Evolutionary conservation across 352 stramenopile genomes (phyloP).

Genomic region (Pythium angustatum): DNA sequence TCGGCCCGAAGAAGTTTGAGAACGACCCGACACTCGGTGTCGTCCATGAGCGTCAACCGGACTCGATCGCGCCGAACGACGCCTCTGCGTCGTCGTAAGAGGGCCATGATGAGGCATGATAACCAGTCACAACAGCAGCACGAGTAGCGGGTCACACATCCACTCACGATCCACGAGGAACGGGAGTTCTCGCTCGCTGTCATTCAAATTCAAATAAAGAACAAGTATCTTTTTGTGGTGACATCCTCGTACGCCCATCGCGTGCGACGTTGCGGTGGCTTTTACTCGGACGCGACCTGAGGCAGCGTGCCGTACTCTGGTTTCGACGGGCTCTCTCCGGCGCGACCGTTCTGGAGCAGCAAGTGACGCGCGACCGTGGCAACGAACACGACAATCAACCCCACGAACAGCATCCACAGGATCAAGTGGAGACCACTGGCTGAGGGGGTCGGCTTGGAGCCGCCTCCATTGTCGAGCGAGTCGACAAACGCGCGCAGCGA

Average conservation of each 20-base stretch:
- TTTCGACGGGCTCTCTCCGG: slow-evolving; percentile 1
- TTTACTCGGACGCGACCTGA: slow-evolving; percentile 27
- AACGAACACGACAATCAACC: slow-evolving; percentile 45
- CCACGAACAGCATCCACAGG: slow-evolving; percentile 43
- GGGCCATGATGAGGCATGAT: no score
- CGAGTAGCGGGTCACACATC: not conserved
- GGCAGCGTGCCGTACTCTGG: slow-evolving; percentile 31
- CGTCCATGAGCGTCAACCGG: slow-evolving; percentile 5
- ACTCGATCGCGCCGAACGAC: slow-evolving; percentile 10
- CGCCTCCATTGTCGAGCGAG: slow-evolving; percentile 33
- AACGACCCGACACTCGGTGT: slow-evolving; percentile 16
- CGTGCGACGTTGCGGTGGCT: no score
- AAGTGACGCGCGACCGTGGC: slow-evolving; percentile 36
- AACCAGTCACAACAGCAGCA: no score
- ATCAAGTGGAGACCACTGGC: slow-evolving; percentile 21
- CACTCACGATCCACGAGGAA: no score
- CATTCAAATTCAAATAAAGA: no score
- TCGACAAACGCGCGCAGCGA: slow-evolving; percentile 69
- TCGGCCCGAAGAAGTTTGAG: slow-evolving; percentile 19
- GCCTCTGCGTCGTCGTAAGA: not conserved
- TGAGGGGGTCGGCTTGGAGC: slow-evolving; percentile 4
- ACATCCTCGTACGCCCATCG: no score
- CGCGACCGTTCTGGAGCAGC: slow-evolving; percentile 17
- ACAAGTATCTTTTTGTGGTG: no score
- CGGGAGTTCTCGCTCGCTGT: no score